Conservation (phyloP, 2,329 filamentous ascomycete genomes). For the Pseudogymnoascus sp. region DNA sequence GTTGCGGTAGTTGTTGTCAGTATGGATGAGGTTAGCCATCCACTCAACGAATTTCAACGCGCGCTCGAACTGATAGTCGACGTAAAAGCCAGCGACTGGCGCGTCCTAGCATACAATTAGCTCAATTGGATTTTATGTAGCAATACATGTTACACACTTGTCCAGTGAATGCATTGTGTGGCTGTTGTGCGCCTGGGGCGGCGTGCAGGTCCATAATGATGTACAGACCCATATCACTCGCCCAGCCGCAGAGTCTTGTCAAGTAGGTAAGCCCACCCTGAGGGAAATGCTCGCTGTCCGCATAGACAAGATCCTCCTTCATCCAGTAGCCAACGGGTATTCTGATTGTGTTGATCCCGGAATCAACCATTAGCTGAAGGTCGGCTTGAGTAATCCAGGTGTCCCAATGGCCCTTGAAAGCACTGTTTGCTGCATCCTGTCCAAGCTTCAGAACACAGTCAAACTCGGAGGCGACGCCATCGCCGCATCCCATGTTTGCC, state of each 20-base stretch:
- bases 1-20: slow-evolving; percentile 39
- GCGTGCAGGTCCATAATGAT: slow-evolving; percentile 45
- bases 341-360: slow-evolving; percentile 41
- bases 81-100: slow-evolving; percentile 45
- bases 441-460: slow-evolving; percentile 41
- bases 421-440: slow-evolving; percentile 36
- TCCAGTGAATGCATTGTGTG: slow-evolving; percentile 37
- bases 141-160: slow-evolving; percentile 14
- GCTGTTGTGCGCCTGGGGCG: slow-evolving; percentile 39
- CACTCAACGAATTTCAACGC: slow-evolving; percentile 48
- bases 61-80: slow-evolving; percentile 48
- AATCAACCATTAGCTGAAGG: slow-evolving; percentile 36
- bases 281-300: slow-evolving; percentile 40
- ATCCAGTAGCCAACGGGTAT: slow-evolving; percentile 47
- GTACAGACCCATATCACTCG: slow-evolving; percentile 38
- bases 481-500: slow-evolving; percentile 38
- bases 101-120: slow-evolving; percentile 26
- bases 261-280: slow-evolving; percentile 39
- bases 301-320: slow-evolving; percentile 38
- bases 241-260: slow-evolving; percentile 38
- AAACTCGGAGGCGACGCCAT: slow-evolving; percentile 35
- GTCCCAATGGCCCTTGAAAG: slow-evolving; percentile 40
- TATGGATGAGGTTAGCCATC: slow-evolving; percentile 47
- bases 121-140: background rate
- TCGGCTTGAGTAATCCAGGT: slow-evolving; percentile 41